Base-by-base conservation (phyloP, 2,329 filamentous ascomycete species). In the Curvularia spicifera region DNA sequence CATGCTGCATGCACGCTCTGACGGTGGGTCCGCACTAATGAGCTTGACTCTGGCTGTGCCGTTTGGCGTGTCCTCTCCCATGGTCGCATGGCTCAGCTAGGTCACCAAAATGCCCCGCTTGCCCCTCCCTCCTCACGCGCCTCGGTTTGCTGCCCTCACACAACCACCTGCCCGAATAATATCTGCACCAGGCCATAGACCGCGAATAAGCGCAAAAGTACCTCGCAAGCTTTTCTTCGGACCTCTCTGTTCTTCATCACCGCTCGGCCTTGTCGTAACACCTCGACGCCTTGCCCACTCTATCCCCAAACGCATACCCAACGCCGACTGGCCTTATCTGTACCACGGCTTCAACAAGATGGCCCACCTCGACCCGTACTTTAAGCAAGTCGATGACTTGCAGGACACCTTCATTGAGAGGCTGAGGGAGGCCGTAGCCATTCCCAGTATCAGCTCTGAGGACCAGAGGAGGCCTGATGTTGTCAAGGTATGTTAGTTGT, bases 401-500 rank as follows among this genome's bases (percentile, higher is more conserved):
- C 85, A 92, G 50, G 86, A 88, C 67, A 83, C 87, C 75, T 97
- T 97, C 81, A 96, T 97, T 78, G 90, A 96, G 71, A 89, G 94
- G 69, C 87, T 99, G 60, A 86, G 91, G 74, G 88, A 93, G 79
- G 95, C 95, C 53, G 95, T 99, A 59, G 94, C 93, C 51, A 99
- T 99, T 71, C 95, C 95, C 20, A 99, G 95, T 63, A 85, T 99
- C 76, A 98, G 94, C 33, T 91, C 94, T 47, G 93, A 97, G 63
- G 92, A 95, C 74, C 89, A 90, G 68, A 89, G 91, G 73, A 89
- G 95, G 59, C 89, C 89, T 54, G 93, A 99, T 84, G 95, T 99
- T 63, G 87, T 99, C 73, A 91, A 89, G 78, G 85, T 86, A 75
- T 18, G 42, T 29, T 9, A 42, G 12, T 20, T 35, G 29, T 46